Base-by-base conservation (phyloP, 139 green algal genomes). In the Diplosphaera chodatii region DNA sequence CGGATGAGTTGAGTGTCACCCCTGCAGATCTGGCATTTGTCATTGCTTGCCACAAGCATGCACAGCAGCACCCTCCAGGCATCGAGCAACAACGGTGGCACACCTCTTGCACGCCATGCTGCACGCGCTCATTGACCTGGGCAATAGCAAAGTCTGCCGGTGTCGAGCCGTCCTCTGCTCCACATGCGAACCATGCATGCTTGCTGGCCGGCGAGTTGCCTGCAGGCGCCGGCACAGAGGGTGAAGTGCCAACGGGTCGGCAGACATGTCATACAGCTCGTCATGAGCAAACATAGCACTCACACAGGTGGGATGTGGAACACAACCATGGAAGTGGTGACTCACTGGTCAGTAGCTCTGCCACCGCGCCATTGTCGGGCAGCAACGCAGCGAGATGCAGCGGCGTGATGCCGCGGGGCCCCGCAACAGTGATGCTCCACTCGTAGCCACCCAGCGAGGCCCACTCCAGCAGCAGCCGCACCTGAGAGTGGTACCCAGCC, bases 301-400 rank as follows among this genome's bases (percentile, higher is more conserved):
- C n/a, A n/a, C n/a, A n/a, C n/a, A n/a, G n/a, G n/a, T n/a, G n/a
- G n/a, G n/a, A n/a, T n/a, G n/a, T n/a, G n/a, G 28, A 33, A 25
- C 8, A 41, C 5, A 41, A 28, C 2, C 20, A 22, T 41, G 64
- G 4, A 41, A 27, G 40, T 28, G 22, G n/a, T 3, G 16, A 34
- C 63, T 20, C 13, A 71, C 72, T 34, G 30, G 75, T 78, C 2
- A 87, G 73, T 67, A 84, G 64, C 20, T 63, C 68, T 31, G 77
- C 80, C 1, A 85, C 62, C 32, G 28, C 62, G 37, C 77, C 82
- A 27, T 29, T 55, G 34, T 87, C 80, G 4, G 55, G 15, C 25
- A 85, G 63, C 22, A 87, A 66, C 8, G 74, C 80, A 29, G 82
- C 74, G 41, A 87, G 72, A 59, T 87, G 82, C 62, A 87, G 64